Evolutionary conservation across 75 land plant genomes (phyloP).

Genomic region (Cupressus sempervirens): DNA sequence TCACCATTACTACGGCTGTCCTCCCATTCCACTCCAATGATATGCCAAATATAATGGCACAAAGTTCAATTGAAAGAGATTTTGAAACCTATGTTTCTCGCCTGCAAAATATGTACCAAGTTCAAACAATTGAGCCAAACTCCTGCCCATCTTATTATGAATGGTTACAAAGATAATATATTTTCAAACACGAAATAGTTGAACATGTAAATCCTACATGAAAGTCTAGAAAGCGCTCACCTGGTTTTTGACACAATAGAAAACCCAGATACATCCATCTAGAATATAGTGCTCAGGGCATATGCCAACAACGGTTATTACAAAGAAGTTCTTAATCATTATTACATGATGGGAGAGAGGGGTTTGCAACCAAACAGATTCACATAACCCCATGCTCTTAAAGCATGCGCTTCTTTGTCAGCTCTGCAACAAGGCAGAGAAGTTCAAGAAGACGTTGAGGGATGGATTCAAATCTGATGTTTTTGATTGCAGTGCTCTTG

Average conservation of each 20-base stretch:
- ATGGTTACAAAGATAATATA: neutral
- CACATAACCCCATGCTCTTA: slow-evolving; percentile 19
- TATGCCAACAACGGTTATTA: slow-evolving; percentile 13
- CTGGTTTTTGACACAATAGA: slow-evolving; percentile 6
- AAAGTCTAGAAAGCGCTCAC: neutral
- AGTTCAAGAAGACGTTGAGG: slow-evolving; percentile 18
- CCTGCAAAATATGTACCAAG: neutral
- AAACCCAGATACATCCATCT: neutral
- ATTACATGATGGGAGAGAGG: slow-evolving; percentile 4
- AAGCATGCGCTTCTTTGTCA: slow-evolving; percentile 14
- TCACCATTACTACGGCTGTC: neutral
- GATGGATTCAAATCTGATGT: slow-evolving; percentile 12
- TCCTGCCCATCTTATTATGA: slow-evolving; percentile 4
- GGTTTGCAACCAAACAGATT: slow-evolving; percentile 22
- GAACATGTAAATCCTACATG: slow-evolving; percentile 8
- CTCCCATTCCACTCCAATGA: neutral
- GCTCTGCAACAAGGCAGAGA: slow-evolving; percentile 16
- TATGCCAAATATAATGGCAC: neutral
- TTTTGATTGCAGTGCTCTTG: slow-evolving; percentile 20
- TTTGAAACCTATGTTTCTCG: neutral
- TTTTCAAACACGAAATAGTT: neutral
- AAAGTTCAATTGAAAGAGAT: neutral
- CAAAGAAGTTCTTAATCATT: slow-evolving; percentile 11
- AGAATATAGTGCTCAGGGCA: slow-evolving; percentile 18
- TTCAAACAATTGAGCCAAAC: neutral